Evolutionary conservation across 2,329 filamentous ascomycete species (phyloP).

Genomic region (Fusarium coicis): DNA sequence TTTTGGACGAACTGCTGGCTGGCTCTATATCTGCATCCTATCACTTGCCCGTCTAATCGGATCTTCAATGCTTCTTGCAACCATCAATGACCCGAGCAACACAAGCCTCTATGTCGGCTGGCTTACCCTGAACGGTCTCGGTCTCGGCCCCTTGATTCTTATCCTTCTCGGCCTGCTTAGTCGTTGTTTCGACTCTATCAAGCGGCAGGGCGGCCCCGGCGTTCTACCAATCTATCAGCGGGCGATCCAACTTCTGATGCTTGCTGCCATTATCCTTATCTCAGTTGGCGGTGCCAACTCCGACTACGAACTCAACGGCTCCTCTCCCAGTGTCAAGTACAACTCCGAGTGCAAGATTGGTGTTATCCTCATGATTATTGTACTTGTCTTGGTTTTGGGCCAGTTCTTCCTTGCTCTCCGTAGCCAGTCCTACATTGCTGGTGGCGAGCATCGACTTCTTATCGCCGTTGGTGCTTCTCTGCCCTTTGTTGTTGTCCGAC

Average conservation of each 20-base stretch:
- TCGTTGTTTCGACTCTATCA: slow-evolving; percentile 59
- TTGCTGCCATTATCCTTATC: slow-evolving; percentile 52
- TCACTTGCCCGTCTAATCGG: slow-evolving; percentile 67
- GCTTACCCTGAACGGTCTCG: slow-evolving; percentile 47
- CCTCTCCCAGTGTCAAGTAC: slow-evolving; percentile 44
- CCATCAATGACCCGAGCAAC: slow-evolving; percentile 62
- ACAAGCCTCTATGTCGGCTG: slow-evolving; percentile 48
- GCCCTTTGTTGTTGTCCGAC: slow-evolving; percentile 49
- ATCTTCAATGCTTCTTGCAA: slow-evolving; percentile 57
- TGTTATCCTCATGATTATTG: slow-evolving; percentile 47
- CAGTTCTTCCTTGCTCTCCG: slow-evolving; percentile 53
- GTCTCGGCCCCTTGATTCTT: slow-evolving; percentile 60
- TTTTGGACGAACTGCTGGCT: slow-evolving; percentile 69
- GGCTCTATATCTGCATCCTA: slow-evolving; percentile 69
- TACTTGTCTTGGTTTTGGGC: slow-evolving; percentile 55
- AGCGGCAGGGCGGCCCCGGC: slow-evolving; percentile 48
- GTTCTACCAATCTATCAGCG: slow-evolving; percentile 46
- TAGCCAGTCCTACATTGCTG: slow-evolving; percentile 52
- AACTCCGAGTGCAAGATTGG: slow-evolving; percentile 44
- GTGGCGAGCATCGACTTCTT: slow-evolving; percentile 67
- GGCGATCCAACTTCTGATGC: slow-evolving; percentile 55
- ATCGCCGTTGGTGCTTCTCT: slow-evolving; percentile 52
- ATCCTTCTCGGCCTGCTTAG: slow-evolving; percentile 48
- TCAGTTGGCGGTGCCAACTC: slow-evolving; percentile 48
- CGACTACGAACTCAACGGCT: slow-evolving; percentile 32